phyloP scores from a whole-genome alignment of 1,284 basidiomycete species.

The Ustilago lituana region DNA sequence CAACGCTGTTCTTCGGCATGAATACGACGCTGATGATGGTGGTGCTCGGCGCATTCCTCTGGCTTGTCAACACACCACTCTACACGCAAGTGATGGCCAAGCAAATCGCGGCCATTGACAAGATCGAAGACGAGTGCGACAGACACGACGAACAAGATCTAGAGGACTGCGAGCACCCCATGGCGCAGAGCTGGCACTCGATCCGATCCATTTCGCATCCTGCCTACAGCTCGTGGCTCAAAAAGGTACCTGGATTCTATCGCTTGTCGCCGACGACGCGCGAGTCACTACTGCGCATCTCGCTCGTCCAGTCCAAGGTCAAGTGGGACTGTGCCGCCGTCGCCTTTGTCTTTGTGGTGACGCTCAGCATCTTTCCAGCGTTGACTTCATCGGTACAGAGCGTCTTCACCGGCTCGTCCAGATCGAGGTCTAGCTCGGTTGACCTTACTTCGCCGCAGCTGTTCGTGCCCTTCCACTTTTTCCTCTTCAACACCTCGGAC shows the following conservation, averaged over 20 bases:
- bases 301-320: conserved; percentile 51
- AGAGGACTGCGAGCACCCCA: conserved; percentile 23
- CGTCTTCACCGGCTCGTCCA: conserved; percentile 30
- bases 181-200: conserved; percentile 49
- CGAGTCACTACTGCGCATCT: conserved; percentile 38
- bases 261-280: conserved; percentile 27
- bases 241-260: conserved; percentile 43
- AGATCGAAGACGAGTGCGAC: conserved; percentile 32
- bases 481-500: conserved; percentile 59
- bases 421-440: conserved; percentile 5
- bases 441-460: conserved; percentile 53
- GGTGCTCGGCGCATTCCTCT: conserved; percentile 37
- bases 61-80: conserved; percentile 38
- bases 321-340: conserved; percentile 43
- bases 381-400: conserved; percentile 57
- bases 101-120: conserved; percentile 42
- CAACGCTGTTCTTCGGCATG: conserved; percentile 51
- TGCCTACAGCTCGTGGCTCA: conserved; percentile 36
- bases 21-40: conserved; percentile 39
- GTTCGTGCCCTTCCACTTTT: conserved; percentile 60
- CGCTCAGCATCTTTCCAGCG: conserved; percentile 58
- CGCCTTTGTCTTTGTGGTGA: conserved; percentile 47
- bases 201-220: conserved; percentile 45
- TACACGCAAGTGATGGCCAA: conserved; percentile 50
- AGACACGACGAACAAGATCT: conserved; percentile 10